These are phyloP conservation scores for Buxus sempervirens DNA, from an alignment of 164 flowering plant genomes.

Conservation along the genomic window DNA sequence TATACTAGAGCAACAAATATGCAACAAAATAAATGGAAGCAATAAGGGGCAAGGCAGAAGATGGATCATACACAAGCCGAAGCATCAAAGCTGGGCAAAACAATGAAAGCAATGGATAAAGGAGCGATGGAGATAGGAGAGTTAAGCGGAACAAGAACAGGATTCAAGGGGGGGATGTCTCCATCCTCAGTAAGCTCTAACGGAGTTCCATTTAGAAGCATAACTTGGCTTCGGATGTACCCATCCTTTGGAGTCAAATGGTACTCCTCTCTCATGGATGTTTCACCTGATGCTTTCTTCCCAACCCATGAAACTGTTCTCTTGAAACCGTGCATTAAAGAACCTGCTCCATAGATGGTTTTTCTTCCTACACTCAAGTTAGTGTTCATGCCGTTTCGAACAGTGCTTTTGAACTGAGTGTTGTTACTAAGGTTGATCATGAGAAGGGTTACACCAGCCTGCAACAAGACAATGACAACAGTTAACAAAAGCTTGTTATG, in stretches of 20 bases:
- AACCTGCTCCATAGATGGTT: slow-evolving; percentile 12
- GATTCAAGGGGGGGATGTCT: slow-evolving; percentile 52
- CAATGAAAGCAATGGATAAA: slow-evolving; percentile 70
- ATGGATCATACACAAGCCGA: slow-evolving; percentile 50
- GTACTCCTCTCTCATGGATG: slow-evolving; percentile 62
- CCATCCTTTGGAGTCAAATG: slow-evolving; percentile 72
- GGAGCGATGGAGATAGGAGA: slow-evolving; percentile 52
- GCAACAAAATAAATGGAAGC: background rate
- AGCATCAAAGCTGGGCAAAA: slow-evolving; percentile 55
- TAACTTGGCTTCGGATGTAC: slow-evolving; percentile 56
- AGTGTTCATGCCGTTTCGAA: slow-evolving; percentile 29
- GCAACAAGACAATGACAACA: slow-evolving; percentile 17
- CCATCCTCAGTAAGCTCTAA: slow-evolving; percentile 50
- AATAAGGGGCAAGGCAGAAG: background rate
- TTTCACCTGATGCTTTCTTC: slow-evolving; percentile 38
- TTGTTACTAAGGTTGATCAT: slow-evolving; percentile 76
- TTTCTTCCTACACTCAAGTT: slow-evolving; percentile 10
- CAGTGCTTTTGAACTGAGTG: slow-evolving; percentile 37
- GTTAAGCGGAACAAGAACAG: slow-evolving; percentile 29
- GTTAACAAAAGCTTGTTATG: background rate
- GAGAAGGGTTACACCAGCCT: slow-evolving; percentile 73
- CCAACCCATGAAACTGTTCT: slow-evolving; percentile 63
- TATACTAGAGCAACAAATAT: background rate
- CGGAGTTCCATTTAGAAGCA: slow-evolving; percentile 65
- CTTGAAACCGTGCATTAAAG: slow-evolving; percentile 41